Conservation (phyloP, 441 rosid species). For the Dalechampia spathulata region DNA sequence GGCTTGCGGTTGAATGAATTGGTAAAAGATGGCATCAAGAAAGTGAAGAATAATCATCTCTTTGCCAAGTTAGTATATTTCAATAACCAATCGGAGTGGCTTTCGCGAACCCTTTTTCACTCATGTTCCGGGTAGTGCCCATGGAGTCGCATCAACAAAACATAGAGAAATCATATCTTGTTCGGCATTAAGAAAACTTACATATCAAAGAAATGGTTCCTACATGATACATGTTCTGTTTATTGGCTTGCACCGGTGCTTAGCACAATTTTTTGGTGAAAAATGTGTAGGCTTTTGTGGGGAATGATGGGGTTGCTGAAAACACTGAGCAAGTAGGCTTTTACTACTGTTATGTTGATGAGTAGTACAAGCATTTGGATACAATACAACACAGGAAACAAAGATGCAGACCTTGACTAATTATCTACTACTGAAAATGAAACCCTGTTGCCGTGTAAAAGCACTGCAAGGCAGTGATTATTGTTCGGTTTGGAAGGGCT, state of each 20-base stretch:
- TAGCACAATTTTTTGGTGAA: too few relatives aligned
- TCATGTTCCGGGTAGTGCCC: background rate
- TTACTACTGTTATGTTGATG: background rate
- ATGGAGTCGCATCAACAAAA: background rate
- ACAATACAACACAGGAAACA: background rate
- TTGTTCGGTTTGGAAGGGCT: slow-evolving; percentile 50
- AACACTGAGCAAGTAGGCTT: background rate
- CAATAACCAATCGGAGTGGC: too few relatives aligned
- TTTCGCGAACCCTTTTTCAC: too few relatives aligned
- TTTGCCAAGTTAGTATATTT: too few relatives aligned
- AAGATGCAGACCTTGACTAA: too few relatives aligned
- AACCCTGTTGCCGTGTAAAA: slow-evolving; percentile 5
- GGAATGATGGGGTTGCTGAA: background rate
- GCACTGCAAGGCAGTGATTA: slow-evolving; percentile 16
- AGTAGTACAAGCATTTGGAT: background rate
- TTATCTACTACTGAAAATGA: slow-evolving; percentile 7
- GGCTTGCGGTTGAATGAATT: too few relatives aligned
- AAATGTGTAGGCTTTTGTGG: too few relatives aligned
- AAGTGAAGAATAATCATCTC: too few relatives aligned
- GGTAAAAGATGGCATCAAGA: too few relatives aligned
- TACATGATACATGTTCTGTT: too few relatives aligned
- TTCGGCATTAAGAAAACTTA: background rate
- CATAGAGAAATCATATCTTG: background rate
- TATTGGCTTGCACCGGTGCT: too few relatives aligned
- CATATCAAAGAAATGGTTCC: too few relatives aligned